A percentile compares a stretch with the other conserved stretches of the same genome.
These are phyloP conservation scores for Mollisiaceae sp. DNA, from an alignment of 2,329 filamentous ascomycete species.

Conservation along the genomic window DNA sequence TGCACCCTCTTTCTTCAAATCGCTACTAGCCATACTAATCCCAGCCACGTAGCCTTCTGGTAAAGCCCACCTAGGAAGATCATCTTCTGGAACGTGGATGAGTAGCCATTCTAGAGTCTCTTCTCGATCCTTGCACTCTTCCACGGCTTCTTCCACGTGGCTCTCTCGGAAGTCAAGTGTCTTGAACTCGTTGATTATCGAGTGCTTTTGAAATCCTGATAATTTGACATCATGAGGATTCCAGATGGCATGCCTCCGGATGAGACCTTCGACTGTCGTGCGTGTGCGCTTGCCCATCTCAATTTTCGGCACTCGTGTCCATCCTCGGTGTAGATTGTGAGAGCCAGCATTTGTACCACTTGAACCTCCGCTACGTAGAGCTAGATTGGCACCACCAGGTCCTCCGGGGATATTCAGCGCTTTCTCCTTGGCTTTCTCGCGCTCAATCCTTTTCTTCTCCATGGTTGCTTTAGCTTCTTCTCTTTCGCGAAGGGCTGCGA, in stretches of 20 bases:
- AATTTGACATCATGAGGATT: constrained; percentile 79
- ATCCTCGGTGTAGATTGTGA: constrained; percentile 64
- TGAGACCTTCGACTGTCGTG: constrained; percentile 76
- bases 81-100: constrained; percentile 96
- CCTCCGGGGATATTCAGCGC: constrained; percentile 67
- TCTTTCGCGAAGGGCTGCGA: constrained; percentile 77
- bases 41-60: constrained; percentile 92
- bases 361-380: constrained; percentile 54
- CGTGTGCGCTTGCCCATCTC: constrained; percentile 89
- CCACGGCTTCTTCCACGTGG: constrained; percentile 86
- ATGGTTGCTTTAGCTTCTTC: constrained; percentile 77
- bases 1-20: constrained; percentile 80
- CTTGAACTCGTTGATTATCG: constrained; percentile 73
- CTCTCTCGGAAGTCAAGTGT: constrained; percentile 86
- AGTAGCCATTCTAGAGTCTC: constrained; percentile 95
- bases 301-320: constrained; percentile 85
- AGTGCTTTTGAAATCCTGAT: constrained; percentile 57
- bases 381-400: constrained; percentile 52
- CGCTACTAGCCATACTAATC: constrained; percentile 81
- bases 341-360: constrained; percentile 43
- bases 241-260: constrained; percentile 83
- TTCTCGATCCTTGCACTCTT: constrained; percentile 87
- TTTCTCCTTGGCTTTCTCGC: constrained; percentile 70
- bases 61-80: constrained; percentile 89
- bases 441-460: constrained; percentile 80